Evolutionary conservation across 805 yeast genomes (phyloP), one percentile per base, ranked within the genome.

Genomic region (Candida ovalis): DNA sequence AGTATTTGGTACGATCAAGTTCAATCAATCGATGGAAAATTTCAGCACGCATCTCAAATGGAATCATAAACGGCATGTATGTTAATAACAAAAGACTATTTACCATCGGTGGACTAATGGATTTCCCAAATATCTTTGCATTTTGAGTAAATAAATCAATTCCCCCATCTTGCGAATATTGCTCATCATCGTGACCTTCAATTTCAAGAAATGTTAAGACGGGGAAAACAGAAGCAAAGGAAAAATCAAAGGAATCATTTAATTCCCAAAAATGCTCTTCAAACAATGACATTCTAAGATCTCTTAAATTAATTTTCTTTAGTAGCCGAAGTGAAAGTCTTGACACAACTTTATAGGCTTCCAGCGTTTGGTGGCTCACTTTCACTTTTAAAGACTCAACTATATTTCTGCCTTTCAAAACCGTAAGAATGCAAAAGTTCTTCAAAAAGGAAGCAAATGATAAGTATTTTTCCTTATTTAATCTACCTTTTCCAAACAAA

Each of bases 51-150:
- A 78, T 76, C 22, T 76, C 75, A 63, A 92, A 92, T 0, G 88
- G 81, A 6, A 92, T 73, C 69, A 90, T 84, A 61, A 87, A 92
- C 2, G 98, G 97, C 2, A 84, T 69, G 44, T 79, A 75, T 1
- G 77, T 71, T 41, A 88, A 72, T 0, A 91, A 47, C 72, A 76
- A 12, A 71, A 72, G 42, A 81, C 71, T 5, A 83, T 62, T 61
- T 4, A 52, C 40, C 19, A 53, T 51, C 15, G 48, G 56, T 37
- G 51, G 54, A 18, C 51, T 46, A 5, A 57, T 50, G 10, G 43
- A 46, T 35, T 45, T 49, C n/a, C 55, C 52, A 43, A 48, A 50
- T n/a, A 52, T 8, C 25, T 53, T 53, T 9, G 49, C 47, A 10
- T 38, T 49, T 8, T 17, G 18, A 3, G 49, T 25, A 27, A 49